Conservation (phyloP, 2,329 filamentous ascomycete genomes). For the Alternaria incomplexa region DNA sequence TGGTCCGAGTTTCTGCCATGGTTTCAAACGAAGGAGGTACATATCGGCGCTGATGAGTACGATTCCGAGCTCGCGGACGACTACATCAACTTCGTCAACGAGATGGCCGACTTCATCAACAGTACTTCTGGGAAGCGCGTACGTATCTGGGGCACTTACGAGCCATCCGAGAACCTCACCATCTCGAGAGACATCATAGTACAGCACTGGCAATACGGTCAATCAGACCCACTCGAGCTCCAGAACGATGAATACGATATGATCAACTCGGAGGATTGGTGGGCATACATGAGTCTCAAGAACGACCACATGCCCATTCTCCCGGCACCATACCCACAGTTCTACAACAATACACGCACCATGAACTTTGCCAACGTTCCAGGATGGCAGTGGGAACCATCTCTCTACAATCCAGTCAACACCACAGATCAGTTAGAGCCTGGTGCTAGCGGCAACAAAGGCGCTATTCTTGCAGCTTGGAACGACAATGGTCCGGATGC, state of each 20-base stretch:
- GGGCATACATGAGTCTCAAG: slow-evolving; percentile 63
- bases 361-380: slow-evolving; percentile 53
- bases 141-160: slow-evolving; percentile 52
- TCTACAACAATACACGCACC: slow-evolving; percentile 54
- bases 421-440: slow-evolving; percentile 47
- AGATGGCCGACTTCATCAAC: slow-evolving; percentile 43
- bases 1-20: slow-evolving; percentile 49
- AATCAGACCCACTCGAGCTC: slow-evolving; percentile 55
- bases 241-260: slow-evolving; percentile 47
- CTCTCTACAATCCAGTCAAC: slow-evolving; percentile 54
- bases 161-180: slow-evolving; percentile 49
- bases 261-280: slow-evolving; percentile 59
- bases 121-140: slow-evolving; percentile 39
- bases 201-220: slow-evolving; percentile 59
- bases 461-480: slow-evolving; percentile 53
- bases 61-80: slow-evolving; percentile 42
- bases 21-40: slow-evolving; percentile 48
- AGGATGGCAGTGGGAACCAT: slow-evolving; percentile 56
- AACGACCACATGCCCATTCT: slow-evolving; percentile 58
- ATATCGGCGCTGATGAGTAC: slow-evolving; percentile 50
- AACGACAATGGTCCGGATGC: slow-evolving; percentile 59
- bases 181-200: slow-evolving; percentile 51
- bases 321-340: slow-evolving; percentile 56
- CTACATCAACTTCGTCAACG: slow-evolving; percentile 48
- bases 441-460: slow-evolving; percentile 41